Percentiles rank a stretch among this genome's conserved stretches.
Evolutionary conservation across 805 yeast species (phyloP).

Genomic region (Monosporozyma solicola): DNA sequence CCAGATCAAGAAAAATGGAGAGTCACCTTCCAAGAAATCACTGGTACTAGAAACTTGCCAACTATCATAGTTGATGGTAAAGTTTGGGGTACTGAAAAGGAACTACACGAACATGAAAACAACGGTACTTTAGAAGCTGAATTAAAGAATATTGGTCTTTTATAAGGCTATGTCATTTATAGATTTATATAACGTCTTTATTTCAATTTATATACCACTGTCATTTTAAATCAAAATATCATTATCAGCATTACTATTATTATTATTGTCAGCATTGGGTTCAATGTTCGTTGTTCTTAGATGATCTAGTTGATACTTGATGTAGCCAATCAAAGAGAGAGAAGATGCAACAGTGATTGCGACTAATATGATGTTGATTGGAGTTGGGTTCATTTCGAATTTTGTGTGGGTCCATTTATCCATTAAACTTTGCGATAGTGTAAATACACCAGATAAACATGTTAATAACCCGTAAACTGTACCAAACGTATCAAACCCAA

Average conservation of each 20-base stretch:
- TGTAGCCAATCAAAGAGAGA: constrained; percentile 3
- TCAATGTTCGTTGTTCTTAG: neutral
- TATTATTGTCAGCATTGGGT: neutral
- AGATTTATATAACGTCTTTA: neutral
- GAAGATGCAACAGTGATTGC: constrained; percentile 38
- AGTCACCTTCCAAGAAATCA: constrained; percentile 24
- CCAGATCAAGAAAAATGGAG: constrained; percentile 27
- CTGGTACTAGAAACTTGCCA: constrained; percentile 29
- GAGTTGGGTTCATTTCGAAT: constrained; percentile 69
- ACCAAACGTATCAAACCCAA: constrained; percentile 89
- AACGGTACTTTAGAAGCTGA: constrained; percentile 18
- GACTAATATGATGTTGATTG: constrained; percentile 56
- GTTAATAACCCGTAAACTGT: constrained; percentile 83
- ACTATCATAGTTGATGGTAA: constrained; percentile 28
- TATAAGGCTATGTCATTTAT: constrained; percentile 2
- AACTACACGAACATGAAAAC: constrained; percentile 24
- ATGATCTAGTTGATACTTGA: constrained; percentile 1
- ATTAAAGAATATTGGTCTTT: constrained; percentile 22
- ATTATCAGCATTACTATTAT: neutral
- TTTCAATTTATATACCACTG: neutral
- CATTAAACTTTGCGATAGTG: constrained; percentile 58
- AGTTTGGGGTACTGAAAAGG: constrained; percentile 28
- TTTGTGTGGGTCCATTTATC: constrained; percentile 62
- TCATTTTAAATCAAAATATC: neutral
- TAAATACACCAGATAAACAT: constrained; percentile 73